These are phyloP conservation scores for Paspalum notatum DNA, from an alignment of 176 grass and related monocot species.

Conservation along the genomic window DNA sequence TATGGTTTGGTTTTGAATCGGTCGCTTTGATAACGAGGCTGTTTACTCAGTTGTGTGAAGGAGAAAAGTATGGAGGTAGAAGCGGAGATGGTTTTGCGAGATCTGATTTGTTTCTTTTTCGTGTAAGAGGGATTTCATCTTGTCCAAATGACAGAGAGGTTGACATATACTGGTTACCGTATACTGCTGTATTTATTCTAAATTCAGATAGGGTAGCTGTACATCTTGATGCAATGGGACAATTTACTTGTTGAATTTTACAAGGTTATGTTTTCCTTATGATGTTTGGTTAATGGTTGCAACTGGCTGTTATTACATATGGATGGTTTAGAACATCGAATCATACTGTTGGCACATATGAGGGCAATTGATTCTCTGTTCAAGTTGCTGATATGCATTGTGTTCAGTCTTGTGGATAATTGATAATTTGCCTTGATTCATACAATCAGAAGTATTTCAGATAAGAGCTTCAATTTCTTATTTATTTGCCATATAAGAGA, in stretches of 20 bases:
- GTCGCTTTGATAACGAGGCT: neutral
- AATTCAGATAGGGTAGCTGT: conserved; percentile 22
- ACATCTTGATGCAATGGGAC: neutral
- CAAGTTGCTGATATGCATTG: neutral
- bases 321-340: neutral
- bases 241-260: conserved; percentile 8
- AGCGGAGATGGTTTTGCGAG: conserved; percentile 37
- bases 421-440: neutral
- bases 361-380: neutral
- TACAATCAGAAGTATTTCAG: neutral
- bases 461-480: neutral
- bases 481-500: neutral
- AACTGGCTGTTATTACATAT: neutral
- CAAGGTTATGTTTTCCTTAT: neutral
- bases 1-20: conserved; percentile 37
- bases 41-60: conserved; percentile 33
- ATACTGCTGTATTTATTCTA: conserved; percentile 40
- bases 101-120: conserved; percentile 17
- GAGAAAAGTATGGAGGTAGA: conserved; percentile 41
- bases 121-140: neutral
- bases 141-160: conserved; percentile 7
- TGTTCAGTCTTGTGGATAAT: neutral
- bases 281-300: neutral
- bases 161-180: conserved; percentile 14
- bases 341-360: neutral